Evolutionary conservation across 2,329 filamentous ascomycete genomes (phyloP).

Genomic region (Dactylellina sp.): DNA sequence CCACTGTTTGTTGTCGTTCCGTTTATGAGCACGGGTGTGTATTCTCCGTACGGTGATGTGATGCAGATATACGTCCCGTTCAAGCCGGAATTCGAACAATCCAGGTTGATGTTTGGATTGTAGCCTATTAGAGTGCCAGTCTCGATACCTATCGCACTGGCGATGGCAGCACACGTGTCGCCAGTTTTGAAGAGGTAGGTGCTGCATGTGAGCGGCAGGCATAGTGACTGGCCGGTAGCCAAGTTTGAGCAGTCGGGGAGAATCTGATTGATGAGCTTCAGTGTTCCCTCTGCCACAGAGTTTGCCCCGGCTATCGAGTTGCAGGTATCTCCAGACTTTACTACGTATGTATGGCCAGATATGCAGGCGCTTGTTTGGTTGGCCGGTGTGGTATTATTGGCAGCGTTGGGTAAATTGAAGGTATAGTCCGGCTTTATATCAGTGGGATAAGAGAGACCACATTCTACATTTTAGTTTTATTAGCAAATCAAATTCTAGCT

Average conservation of each 20-base stretch:
- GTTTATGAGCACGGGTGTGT: conserved; percentile 6
- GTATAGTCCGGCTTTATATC: background rate
- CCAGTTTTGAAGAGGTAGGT: conserved; percentile 8
- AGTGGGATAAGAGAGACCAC: conserved; percentile 2
- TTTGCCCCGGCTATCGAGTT: conserved; percentile 21
- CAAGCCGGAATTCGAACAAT: conserved; percentile 22
- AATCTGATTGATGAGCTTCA: conserved; percentile 26
- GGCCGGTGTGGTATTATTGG: background rate
- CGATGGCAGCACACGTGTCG: conserved; percentile 20
- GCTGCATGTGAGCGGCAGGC: conserved; percentile 19
- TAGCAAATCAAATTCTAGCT: background rate
- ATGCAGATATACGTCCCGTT: conserved; percentile 30
- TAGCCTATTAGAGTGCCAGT: conserved; percentile 4
- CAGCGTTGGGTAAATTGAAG: conserved; percentile 5
- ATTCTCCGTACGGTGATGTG: conserved; percentile 1
- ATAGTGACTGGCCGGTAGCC: background rate
- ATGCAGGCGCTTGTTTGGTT: conserved; percentile 6
- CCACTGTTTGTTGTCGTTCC: conserved; percentile 16
- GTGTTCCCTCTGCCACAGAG: conserved; percentile 7
- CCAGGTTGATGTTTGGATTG: conserved; percentile 13
- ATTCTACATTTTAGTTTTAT: conserved; percentile 6
- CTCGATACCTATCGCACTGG: background rate
- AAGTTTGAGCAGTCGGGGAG: conserved; percentile 27
- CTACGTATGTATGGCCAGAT: conserved; percentile 11
- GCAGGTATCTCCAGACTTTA: conserved; percentile 23